Percentiles rank a stretch among this genome's conserved stretches.
Evolutionary conservation across 1,284 basidiomycete genomes (phyloP).

Genomic region (Cryptococcus sp.): DNA sequence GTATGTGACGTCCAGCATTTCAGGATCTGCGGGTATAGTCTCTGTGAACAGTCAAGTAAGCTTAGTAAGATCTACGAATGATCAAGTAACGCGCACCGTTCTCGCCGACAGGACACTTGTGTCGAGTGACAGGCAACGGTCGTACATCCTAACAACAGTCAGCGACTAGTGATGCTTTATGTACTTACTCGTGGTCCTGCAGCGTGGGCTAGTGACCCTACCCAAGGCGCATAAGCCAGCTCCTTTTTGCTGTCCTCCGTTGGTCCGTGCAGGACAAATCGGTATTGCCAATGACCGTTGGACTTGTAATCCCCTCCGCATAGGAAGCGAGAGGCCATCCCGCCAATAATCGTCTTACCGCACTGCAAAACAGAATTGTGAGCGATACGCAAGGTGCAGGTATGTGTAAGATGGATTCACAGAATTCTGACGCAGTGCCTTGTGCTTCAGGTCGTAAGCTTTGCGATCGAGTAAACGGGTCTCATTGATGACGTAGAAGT

Average conservation of each 20-base stretch:
- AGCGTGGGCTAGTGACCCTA: conserved; percentile 13
- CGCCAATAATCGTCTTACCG: conserved; percentile 6
- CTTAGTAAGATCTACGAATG: background rate
- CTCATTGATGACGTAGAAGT: conserved; percentile 32
- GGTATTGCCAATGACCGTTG: conserved; percentile 26
- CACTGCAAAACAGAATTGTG: conserved; percentile 4
- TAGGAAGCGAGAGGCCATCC: conserved; percentile 11
- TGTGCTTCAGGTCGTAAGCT: conserved; percentile 24
- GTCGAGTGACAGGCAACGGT: conserved; percentile 16
- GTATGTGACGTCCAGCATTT: conserved; percentile 16
- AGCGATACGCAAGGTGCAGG: background rate
- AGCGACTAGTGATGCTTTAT: background rate
- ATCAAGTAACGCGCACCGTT: background rate
- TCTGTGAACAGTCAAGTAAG: conserved; percentile 2
- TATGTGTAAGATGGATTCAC: conserved; percentile 8
- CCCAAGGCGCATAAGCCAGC: conserved; percentile 24
- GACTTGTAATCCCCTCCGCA: conserved; percentile 12
- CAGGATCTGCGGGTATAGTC: conserved; percentile 10
- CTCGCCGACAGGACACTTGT: conserved; percentile 4
- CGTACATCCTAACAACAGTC: conserved; percentile 12
- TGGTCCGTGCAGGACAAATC: conserved; percentile 10
- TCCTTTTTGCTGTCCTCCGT: conserved; percentile 11
- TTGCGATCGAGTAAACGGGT: conserved; percentile 19
- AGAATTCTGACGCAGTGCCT: conserved; percentile 14
- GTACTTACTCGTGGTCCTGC: conserved; percentile 25